Conservation (phyloP, 176 grass and related monocot species). For the Zizania latifolia region DNA sequence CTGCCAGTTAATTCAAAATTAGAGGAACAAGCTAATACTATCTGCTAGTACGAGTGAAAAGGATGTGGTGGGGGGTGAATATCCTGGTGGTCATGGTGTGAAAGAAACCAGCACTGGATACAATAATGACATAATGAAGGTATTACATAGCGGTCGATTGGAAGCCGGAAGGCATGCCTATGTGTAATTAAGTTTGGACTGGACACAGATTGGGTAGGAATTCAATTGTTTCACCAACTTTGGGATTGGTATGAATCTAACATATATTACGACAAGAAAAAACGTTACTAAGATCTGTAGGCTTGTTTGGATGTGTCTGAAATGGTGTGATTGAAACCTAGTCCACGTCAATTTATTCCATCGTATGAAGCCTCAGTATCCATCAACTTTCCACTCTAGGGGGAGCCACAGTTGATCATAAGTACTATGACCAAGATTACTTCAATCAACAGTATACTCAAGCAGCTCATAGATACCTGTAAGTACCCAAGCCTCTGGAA, state of each 20-base stretch:
- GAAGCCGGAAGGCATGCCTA: not conserved
- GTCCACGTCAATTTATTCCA: not conserved
- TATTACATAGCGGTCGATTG: not conserved
- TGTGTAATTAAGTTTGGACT: not conserved
- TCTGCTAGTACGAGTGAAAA: not conserved
- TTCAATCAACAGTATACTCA: not conserved
- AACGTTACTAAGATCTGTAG: not conserved
- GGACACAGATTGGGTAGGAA: not conserved
- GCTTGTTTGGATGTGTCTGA: not conserved
- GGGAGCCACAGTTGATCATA: not conserved
- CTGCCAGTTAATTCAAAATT: not conserved
- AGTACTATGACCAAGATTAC: not conserved
- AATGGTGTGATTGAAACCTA: not conserved
- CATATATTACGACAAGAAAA: too few relatives aligned
- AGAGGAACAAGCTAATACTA: not conserved
- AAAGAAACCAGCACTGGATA: not conserved
- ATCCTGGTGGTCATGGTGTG: not conserved
- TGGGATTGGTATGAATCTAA: not conserved
- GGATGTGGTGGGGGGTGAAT: not conserved
- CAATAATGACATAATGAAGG: not conserved
- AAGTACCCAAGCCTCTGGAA: constrained; percentile 85
- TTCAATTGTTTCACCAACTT: not conserved
- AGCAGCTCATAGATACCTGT: constrained; percentile 58
- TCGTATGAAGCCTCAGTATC: not conserved
- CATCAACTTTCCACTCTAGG: not conserved